A percentile compares a stretch with the other conserved stretches of the same genome.
phyloP scores from a whole-genome alignment of 164 flowering plant genomes.

The Litsea cubeba region DNA sequence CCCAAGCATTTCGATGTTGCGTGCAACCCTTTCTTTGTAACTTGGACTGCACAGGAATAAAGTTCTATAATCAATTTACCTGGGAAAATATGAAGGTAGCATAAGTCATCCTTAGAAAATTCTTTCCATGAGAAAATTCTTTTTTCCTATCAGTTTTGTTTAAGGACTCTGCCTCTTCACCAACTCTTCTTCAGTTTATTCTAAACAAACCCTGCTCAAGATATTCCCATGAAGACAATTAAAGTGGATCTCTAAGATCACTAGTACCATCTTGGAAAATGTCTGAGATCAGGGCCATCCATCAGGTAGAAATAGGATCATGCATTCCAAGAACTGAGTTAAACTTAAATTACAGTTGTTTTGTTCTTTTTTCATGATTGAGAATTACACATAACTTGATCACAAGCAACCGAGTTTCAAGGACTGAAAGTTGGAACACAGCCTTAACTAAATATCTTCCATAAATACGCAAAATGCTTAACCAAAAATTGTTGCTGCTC shows the following conservation, averaged over 20 bases:
- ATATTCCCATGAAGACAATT: neutral
- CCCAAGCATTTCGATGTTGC: constrained; percentile 45
- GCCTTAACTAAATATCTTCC: too few relatives aligned
- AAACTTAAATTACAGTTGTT: too few relatives aligned
- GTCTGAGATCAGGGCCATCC: too few relatives aligned
- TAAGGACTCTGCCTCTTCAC: neutral
- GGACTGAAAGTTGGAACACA: too few relatives aligned
- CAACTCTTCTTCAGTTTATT: neutral
- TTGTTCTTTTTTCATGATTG: too few relatives aligned
- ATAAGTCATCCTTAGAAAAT: neutral
- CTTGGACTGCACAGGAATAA: constrained; percentile 39
- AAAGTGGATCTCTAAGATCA: neutral
- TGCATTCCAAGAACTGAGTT: neutral
- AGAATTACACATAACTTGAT: too few relatives aligned
- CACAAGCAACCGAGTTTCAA: too few relatives aligned
- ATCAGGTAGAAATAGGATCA: neutral
- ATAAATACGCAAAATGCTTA: too few relatives aligned
- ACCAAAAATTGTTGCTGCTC: neutral
- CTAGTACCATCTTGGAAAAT: too few relatives aligned
- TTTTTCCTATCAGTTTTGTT: neutral
- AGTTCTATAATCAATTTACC: neutral
- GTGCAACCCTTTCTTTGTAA: constrained; percentile 40
- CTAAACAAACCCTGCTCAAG: neutral
- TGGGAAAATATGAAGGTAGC: neutral
- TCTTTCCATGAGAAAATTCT: too few relatives aligned